Conservation (phyloP, 352 stramenopile genomes). For the Thalassiosira delicatula region DNA sequence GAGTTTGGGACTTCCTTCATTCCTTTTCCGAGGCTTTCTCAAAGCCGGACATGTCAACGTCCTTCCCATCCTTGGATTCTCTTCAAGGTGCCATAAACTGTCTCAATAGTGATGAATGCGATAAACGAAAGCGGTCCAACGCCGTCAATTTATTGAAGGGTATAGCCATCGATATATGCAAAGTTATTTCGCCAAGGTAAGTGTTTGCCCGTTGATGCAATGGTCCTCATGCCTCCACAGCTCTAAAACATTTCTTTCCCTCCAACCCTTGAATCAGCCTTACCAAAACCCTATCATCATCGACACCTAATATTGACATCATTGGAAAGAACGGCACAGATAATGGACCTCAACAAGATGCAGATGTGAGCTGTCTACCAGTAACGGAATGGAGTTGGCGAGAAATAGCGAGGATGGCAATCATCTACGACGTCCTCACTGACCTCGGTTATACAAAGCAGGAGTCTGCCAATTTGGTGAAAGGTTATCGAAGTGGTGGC, state of each 20-base stretch:
- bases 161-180: slow-evolving; percentile 79
- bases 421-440: slow-evolving; percentile 79
- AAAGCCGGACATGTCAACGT: slow-evolving; percentile 34
- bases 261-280: slow-evolving; percentile 29
- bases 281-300: slow-evolving; percentile 61
- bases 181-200: slow-evolving; percentile 66
- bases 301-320: slow-evolving; percentile 36
- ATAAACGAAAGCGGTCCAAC: slow-evolving; percentile 53
- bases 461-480: slow-evolving; percentile 78
- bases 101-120: slow-evolving; percentile 46
- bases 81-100: slow-evolving; percentile 80
- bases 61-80: slow-evolving; percentile 71
- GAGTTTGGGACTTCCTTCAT: slow-evolving; percentile 84
- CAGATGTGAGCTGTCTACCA: slow-evolving; percentile 62
- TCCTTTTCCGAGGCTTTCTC: slow-evolving; percentile 79
- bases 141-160: slow-evolving; percentile 69
- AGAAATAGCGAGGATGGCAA: slow-evolving; percentile 80
- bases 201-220: slow-evolving; percentile 1
- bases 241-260: background rate
- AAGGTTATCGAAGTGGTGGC: slow-evolving; percentile 81
- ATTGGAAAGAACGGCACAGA: slow-evolving; percentile 49
- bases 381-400: slow-evolving; percentile 83
- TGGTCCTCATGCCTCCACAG: too few relatives aligned
- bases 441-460: slow-evolving; percentile 81
- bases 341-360: slow-evolving; percentile 49